Evolutionary conservation across 192 early-diverging fungal genomes (phyloP).

Genomic region (Mortierella antarctica): DNA sequence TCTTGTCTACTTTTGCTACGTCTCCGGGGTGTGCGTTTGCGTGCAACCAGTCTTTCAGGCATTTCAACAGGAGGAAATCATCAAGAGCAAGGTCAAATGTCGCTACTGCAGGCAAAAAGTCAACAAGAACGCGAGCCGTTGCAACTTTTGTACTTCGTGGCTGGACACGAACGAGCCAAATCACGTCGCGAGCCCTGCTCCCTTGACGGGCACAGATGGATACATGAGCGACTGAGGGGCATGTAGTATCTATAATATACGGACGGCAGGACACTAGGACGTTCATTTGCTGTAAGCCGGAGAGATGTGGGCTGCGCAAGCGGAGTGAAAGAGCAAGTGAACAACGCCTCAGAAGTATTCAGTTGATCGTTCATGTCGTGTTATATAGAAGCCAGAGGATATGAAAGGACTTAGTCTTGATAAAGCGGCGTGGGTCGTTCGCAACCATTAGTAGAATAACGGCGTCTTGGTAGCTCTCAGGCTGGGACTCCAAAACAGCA

Average conservation of each 20-base stretch:
- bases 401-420: too few relatives aligned
- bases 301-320: too few relatives aligned
- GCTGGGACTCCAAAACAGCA: too few relatives aligned
- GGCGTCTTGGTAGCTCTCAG: too few relatives aligned
- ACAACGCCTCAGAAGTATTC: too few relatives aligned
- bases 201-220: conserved; percentile 11
- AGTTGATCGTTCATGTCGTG: too few relatives aligned
- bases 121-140: conserved; percentile 41
- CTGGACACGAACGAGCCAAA: conserved; percentile 24
- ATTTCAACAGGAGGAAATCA: conserved; percentile 48
- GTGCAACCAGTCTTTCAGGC: conserved; percentile 26
- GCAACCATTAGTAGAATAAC: too few relatives aligned
- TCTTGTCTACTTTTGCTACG: neutral
- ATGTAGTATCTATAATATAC: neutral
- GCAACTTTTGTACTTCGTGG: conserved; percentile 50
- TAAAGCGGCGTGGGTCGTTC: too few relatives aligned
- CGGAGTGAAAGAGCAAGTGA: too few relatives aligned
- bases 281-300: too few relatives aligned
- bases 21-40: neutral
- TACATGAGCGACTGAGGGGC: conserved; percentile 21
- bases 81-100: conserved; percentile 51
- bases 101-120: conserved; percentile 47
- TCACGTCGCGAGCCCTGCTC: conserved; percentile 10
- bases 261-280: too few relatives aligned
- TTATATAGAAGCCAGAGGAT: too few relatives aligned